Base-by-base conservation (phyloP, 257 asterid genomes). In the Solanum raphanifolium region DNA sequence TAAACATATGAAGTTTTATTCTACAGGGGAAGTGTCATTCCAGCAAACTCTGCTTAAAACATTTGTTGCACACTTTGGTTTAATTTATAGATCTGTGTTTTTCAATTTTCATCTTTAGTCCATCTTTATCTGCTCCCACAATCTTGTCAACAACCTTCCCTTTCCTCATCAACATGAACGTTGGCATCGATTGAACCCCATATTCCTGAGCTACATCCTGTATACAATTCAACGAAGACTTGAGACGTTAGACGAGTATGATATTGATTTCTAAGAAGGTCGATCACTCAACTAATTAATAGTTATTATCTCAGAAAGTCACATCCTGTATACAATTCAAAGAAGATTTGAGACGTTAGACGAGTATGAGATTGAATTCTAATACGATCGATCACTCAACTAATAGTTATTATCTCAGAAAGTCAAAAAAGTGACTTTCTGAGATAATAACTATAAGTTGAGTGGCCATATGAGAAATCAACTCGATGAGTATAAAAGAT, bases 201-300 rank as follows among this genome's bases (percentile, higher is more conserved):
- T 88, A 96, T 85, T 92, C 94, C 41, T 91, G 87, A 62, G 97
- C 96, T 62, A 95, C 95, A n/a, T 88, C 96, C 98, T 95, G 92
- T 89, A 86, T 46, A 16, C 35, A 86, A 3, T 39, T 7, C 34
- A 89, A 87, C 21, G 38, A 62, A 4, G 34, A 66, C 18, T n/a
- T 46, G 10, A 75, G n/a, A 31, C 5, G 65, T 29, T 58, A 74
- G 13, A 83, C 0, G n/a, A 71, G n/a, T 68, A 4, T 41, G 10
- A 1, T 4, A 2, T 13, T 68, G 36, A 68, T 68, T 68, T 52
- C 62, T 55, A 55, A 6, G 0, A 55, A 6, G n/a, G n/a, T 55
- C 9, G 62, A 55, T 55, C 62, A 55, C 78, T 71, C 2, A 71
- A 31, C 25, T 71, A 71, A 31, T 31, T 71, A 71, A 31, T 31